Evolutionary conservation across 345 rosid genomes (phyloP), one percentile per base, ranked within the genome.

Genomic region (Gossypium thurberi): DNA sequence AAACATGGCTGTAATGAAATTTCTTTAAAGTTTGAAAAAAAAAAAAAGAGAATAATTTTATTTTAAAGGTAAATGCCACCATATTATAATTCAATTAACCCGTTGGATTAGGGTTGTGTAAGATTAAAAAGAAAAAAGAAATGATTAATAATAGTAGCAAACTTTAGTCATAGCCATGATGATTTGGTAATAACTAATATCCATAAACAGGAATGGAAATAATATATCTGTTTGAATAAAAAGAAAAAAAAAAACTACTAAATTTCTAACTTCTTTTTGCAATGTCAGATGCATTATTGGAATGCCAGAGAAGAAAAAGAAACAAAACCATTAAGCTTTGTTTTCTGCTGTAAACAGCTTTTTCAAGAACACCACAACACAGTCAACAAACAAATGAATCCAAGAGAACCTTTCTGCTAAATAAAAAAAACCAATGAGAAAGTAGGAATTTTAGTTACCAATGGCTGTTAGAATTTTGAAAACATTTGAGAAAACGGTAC

Each of bases 211-310:
- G 13, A 18, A 20, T 18, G 26, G 13, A 55, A 55, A 55, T 55
- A 20, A 2, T 18, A 33, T 33, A 33, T 33, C 37, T 33, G 37
- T 33, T 33, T 33, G 37, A 33, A 33, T 5, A 56, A 56, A 56
- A 18, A 13, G 13, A 25, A 3, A 26, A 26, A 26, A 3, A 33
- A 33, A 4, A 28, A 33, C 37, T 33, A 33, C 75, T 42, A 33
- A 4, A 33, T 33, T 12, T 72, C 10, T 37, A 55, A 33, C 3
- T 44, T 46, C 7, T 8, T 61, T 63, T 18, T 50, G 28, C 14
- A 65, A 47, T 62, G 12, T 82, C 85, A 81, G 85, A 74, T 83
- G 84, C 82, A 70, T 33, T 67, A 65, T 57, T 50, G 43, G 50
- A 21, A 48, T 18, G 23, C 75, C 58, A 18, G 2, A 18, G 18